Evolutionary conservation across 805 yeast genomes (phyloP).

Genomic region (Starmera amethionina): DNA sequence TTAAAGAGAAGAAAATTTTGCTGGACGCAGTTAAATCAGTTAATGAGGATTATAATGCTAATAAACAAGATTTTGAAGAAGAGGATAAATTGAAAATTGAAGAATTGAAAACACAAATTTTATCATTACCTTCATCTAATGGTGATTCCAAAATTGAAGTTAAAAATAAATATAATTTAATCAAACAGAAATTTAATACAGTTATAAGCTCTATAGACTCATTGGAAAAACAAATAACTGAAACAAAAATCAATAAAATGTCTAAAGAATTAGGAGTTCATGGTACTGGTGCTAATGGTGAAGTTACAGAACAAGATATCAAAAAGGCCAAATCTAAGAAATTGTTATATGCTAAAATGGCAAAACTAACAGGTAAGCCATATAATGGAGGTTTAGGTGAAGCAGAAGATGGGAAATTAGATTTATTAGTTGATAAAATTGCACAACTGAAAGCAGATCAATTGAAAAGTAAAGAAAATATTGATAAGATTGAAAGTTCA

Average conservation of each 20-base stretch:
- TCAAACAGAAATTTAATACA: constrained; percentile 42
- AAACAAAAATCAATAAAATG: constrained; percentile 53
- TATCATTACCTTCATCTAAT: constrained; percentile 36
- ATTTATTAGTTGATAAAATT: constrained; percentile 40
- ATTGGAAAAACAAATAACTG: constrained; percentile 57
- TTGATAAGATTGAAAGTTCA: constrained; percentile 41
- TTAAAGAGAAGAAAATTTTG: constrained; percentile 68
- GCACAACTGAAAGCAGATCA: constrained; percentile 45
- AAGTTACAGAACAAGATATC: constrained; percentile 72
- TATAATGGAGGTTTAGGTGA: constrained; percentile 23
- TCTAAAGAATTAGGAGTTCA: constrained; percentile 60
- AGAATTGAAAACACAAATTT: constrained; percentile 36
- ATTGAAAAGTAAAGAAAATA: constrained; percentile 44
- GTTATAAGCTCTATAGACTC: constrained; percentile 50
- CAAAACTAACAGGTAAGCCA: constrained; percentile 78
- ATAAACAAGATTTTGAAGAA: constrained; percentile 36
- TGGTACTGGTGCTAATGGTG: constrained; percentile 85
- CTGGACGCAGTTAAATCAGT: constrained; percentile 35
- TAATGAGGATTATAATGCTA: constrained; percentile 23
- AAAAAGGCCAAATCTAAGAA: constrained; percentile 74
- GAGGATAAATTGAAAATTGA: constrained; percentile 31
- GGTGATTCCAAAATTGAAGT: constrained; percentile 32
- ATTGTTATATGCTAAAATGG: constrained; percentile 75
- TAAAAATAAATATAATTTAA: constrained; percentile 14
- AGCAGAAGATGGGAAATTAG: constrained; percentile 26